Conservation (phyloP, 805 yeast species). For the Candida morakotiae region DNA sequence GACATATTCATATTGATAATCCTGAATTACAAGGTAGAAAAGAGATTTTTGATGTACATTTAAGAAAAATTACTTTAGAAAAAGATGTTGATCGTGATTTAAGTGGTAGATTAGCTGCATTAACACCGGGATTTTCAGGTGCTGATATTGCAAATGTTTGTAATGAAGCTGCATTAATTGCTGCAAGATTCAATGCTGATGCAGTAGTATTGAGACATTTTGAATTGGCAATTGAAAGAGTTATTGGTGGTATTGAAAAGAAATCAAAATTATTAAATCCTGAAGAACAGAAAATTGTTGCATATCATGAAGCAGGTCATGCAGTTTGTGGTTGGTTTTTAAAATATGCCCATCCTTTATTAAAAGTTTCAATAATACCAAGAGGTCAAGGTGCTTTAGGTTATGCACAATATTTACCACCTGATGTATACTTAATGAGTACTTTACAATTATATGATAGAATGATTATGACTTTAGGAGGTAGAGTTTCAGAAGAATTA, state of each 20-base stretch:
- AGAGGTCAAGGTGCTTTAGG: slow-evolving; percentile 97
- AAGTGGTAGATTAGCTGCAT: slow-evolving; percentile 86
- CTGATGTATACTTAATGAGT: slow-evolving; percentile 77
- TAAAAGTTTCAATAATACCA: slow-evolving; percentile 95
- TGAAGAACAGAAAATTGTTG: slow-evolving; percentile 86
- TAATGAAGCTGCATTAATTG: slow-evolving; percentile 96
- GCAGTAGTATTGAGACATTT: slow-evolving; percentile 74
- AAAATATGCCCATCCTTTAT: slow-evolving; percentile 84
- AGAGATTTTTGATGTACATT: slow-evolving; percentile 85
- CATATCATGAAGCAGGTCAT: slow-evolving; percentile 98
- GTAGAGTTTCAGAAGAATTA: slow-evolving; percentile 92
- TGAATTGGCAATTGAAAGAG: slow-evolving; percentile 96
- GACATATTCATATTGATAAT: slow-evolving; percentile 86
- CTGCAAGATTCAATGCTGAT: slow-evolving; percentile 79
- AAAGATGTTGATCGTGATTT: slow-evolving; percentile 44
- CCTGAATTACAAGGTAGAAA: slow-evolving; percentile 96
- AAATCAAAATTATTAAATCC: slow-evolving; percentile 79
- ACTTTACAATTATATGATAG: slow-evolving; percentile 79
- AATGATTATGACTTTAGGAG: slow-evolving; percentile 97
- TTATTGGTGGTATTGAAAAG: slow-evolving; percentile 92
- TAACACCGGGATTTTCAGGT: slow-evolving; percentile 98
- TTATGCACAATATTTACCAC: slow-evolving; percentile 95
- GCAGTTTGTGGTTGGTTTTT: slow-evolving; percentile 98
- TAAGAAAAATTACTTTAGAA: slow-evolving; percentile 63
- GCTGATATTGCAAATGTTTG: slow-evolving; percentile 98